Evolutionary conservation across 345 rosid species (phyloP), one percentile per base, ranked within the genome.

Genomic region (Arabis hirsuta): DNA sequence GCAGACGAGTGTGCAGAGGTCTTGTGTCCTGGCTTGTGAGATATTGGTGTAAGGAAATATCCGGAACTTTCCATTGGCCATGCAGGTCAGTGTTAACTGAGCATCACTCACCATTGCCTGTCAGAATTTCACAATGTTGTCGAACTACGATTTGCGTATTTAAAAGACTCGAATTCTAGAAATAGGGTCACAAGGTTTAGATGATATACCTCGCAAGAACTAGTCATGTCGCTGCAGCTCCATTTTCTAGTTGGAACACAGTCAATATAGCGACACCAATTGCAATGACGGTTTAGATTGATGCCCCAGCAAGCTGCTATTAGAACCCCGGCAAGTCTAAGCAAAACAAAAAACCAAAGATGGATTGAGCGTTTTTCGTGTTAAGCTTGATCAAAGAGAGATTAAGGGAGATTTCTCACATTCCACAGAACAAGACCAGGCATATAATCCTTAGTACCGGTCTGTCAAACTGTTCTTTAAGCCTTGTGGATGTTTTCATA

Each of bases 1-100:
- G 87, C 95, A 90, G 63, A 90, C 77, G 78, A 90, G 78, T 54
- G 87, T 82, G 82, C 98, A 93, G 67, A 93, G 79, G 74, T 90
- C 92, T 73, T 44, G 72, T 53, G 79, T 80, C 75, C 97, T 85
- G 52, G 81, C 82, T 46, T 59, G 78, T 9, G 97, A 81, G 34
- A 93, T 79, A 70, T 87, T 82, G 39, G 88, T 82, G 73, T 27
- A 87, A 43, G 92, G 88, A 51, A 85, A 84, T 56, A 86, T 74
- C 76, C 79, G 67, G 82, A 84, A 87, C 73, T 82, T 86, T 34
- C 95, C 95, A 65, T 85, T 88, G n/a, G 44, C 65, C 70, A 78
- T 71, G 62, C 97, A 87, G 9, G 97, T 90, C 72, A 90, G 78
- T 55, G 96, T 90, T 77, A 81, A 45, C 82, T 81, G 85, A 4